Evolutionary conservation across 352 stramenopile species (phyloP), one percentile per base, ranked within the genome.

Genomic region (Phytophthora ohioensis): DNA sequence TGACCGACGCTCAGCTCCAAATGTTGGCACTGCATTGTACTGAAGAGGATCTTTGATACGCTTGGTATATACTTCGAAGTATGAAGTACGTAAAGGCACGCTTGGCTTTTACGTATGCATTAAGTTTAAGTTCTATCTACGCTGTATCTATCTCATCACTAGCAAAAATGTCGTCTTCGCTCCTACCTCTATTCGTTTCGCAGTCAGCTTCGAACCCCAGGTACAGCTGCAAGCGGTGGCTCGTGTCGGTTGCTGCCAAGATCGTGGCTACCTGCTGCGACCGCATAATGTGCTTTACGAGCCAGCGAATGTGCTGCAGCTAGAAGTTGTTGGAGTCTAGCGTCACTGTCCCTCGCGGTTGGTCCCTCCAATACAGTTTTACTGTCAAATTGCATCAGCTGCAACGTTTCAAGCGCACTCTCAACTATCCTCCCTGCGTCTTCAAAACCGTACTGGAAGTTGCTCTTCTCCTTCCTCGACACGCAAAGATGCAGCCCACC

Each of bases 401-500:
- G 67, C 13, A 87, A 64, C 17, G 67, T 76, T 15, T 58, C 65
- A 15, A 73, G 58, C 10, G 59, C 51, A 38, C 53, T 51, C 5
- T 63, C 58, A 0, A 73, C 51, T 38, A 73, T 9, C 41, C 5
- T 39, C 2, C 27, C 47, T 51, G 38, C 31, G 4, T 46, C 56
- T 36, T n/a, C 64, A 39, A 59, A 67, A 31, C 17, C 15, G 10
- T 56, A 35, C 12, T 30, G 57, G 30, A 9, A 55, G 27, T 47
- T 32, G 11, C 41, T 59, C 27, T 53, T 59, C 48, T 66, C 34
- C 12, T 67, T 73, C 30, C 73, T 36, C 5, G 59, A 42, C 38
- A 91, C 74, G 36, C 77, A 79, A 15, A 91, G 73, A 48, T 91
- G 79, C 56, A 89, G 53, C 10, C 73, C 78, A 27, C 67, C 57